phyloP scores from a whole-genome alignment of 805 yeast genomes.

The Debaryomyces prosopidis region DNA sequence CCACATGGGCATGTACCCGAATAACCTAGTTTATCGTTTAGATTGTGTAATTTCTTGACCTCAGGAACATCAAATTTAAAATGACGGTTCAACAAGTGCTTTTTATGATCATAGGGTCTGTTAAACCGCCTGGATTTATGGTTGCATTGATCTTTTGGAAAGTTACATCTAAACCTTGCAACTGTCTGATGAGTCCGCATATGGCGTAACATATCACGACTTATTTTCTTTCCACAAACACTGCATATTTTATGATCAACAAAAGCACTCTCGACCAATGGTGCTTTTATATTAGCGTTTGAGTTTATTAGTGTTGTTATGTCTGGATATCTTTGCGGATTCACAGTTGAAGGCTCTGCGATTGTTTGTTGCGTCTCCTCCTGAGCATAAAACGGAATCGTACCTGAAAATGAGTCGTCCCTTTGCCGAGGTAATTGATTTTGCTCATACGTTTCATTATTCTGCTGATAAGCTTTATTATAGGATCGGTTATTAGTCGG shows the following conservation, averaged over 20 bases:
- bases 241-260: constrained; percentile 47
- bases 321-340: constrained; percentile 32
- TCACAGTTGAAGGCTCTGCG: background rate
- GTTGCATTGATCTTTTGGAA: constrained; percentile 53
- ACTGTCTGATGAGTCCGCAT: constrained; percentile 59
- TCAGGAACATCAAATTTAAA: constrained; percentile 52
- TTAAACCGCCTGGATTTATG: constrained; percentile 65
- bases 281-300: constrained; percentile 30
- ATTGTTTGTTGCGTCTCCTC: too few species aligned
- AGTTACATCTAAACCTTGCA: constrained; percentile 58
- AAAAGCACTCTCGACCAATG: constrained; percentile 37
- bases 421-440: background rate
- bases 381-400: background rate
- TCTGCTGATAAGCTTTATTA: background rate
- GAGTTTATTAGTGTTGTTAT: constrained; percentile 40
- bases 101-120: constrained; percentile 67
- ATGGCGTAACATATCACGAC: constrained; percentile 64
- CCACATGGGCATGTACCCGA: constrained; percentile 54
- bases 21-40: constrained; percentile 52
- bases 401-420: background rate
- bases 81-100: constrained; percentile 62
- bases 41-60: constrained; percentile 46
- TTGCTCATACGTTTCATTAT: background rate
- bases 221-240: constrained; percentile 53
- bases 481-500: background rate